Conservation (phyloP, 345 rosid species). For the Pseudoturritis turrita region DNA sequence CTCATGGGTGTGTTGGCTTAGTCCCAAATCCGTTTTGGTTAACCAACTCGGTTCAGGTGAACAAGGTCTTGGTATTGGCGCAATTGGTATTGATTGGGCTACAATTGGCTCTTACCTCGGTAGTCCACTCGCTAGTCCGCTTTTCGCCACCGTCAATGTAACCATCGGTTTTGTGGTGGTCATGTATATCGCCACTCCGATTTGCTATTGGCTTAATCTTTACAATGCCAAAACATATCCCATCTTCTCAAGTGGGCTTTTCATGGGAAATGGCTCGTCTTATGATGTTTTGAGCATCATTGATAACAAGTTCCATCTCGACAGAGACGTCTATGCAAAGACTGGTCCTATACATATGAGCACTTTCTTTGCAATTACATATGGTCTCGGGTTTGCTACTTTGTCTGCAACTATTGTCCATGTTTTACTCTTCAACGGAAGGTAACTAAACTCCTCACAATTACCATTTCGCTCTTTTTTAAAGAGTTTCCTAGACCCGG, state of each 20-base stretch:
- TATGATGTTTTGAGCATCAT: slow-evolving; percentile 58
- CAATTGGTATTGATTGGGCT: slow-evolving; percentile 77
- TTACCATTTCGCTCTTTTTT: not conserved
- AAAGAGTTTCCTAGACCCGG: not conserved
- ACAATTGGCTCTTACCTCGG: slow-evolving; percentile 65
- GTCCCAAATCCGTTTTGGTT: slow-evolving; percentile 53
- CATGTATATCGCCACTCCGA: slow-evolving; percentile 60
- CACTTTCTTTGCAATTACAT: slow-evolving; percentile 69
- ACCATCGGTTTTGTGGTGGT: slow-evolving; percentile 51
- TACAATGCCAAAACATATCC: slow-evolving; percentile 74
- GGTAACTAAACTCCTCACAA: slow-evolving; percentile 26
- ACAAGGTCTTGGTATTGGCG: slow-evolving; percentile 67
- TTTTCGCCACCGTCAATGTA: slow-evolving; percentile 71
- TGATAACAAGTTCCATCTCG: slow-evolving; percentile 51
- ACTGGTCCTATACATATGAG: slow-evolving; percentile 56
- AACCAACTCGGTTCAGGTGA: slow-evolving; percentile 79
- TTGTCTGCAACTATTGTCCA: slow-evolving; percentile 63
- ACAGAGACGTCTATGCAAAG: slow-evolving; percentile 41
- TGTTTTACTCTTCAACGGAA: slow-evolving; percentile 62
- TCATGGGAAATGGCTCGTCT: slow-evolving; percentile 41
- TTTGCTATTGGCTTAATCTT: slow-evolving; percentile 56
- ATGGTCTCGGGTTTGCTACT: slow-evolving; percentile 80
- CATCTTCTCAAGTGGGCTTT: slow-evolving; percentile 49
- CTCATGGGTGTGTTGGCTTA: slow-evolving; percentile 84
- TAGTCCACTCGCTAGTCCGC: slow-evolving; percentile 81